Base-by-base conservation (phyloP, 2,329 filamentous ascomycete genomes). In the Cladophialophora carrionii region DNA sequence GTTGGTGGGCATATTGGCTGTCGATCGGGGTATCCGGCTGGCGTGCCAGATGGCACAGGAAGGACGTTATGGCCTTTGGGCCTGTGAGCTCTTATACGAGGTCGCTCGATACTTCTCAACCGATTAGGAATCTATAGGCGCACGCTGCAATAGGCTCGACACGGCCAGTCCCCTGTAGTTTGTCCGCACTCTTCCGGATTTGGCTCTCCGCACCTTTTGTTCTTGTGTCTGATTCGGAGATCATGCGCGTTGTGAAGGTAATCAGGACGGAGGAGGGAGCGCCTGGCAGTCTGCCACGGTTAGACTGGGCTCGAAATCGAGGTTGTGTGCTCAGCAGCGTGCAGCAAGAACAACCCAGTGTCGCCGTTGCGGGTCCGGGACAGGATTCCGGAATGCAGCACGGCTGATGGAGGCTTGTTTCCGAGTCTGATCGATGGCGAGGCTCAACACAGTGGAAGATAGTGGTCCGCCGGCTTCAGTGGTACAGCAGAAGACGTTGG, bases 1-100 rank as follows among this genome's bases (percentile, higher is more conserved):
- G 78, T 89, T 88, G 69, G 85, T 87, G 1, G 85, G 84, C 86
- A 88, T 88, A 71, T 65, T 79, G 63, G 49, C 53, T 48, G 24
- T 29, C 48, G 46, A 60, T 37, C 9, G 54, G n/a, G 29, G 20
- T 60, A 29, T 52, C 14, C 41, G 32, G 48, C 46, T 8, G n/a
- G 48, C 46, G 54, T 37, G 58, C 62, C 52, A 54, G 61, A 56
- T 26, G 31, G 26, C n/a, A 57, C 29, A 57, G 24, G 46, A 7
- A 20, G 41, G 32, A n/a, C 31, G 20, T 32, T 51, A 46, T 53
- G 4, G 37, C 22, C 49, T 34, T 43, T 14, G n/a, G 24, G 31
- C 5, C 24, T 31, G 17, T 49, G 34, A 34, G 17, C 20, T 55
- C 31, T 56, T 64, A 64, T 49, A 57, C 26, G 26, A 53, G 20